A percentile compares a stretch with the other conserved stretches of the same genome.
These are phyloP conservation scores for Posidonia oceanica DNA, from an alignment of 116 monocot genomes.

Conservation along the genomic window DNA sequence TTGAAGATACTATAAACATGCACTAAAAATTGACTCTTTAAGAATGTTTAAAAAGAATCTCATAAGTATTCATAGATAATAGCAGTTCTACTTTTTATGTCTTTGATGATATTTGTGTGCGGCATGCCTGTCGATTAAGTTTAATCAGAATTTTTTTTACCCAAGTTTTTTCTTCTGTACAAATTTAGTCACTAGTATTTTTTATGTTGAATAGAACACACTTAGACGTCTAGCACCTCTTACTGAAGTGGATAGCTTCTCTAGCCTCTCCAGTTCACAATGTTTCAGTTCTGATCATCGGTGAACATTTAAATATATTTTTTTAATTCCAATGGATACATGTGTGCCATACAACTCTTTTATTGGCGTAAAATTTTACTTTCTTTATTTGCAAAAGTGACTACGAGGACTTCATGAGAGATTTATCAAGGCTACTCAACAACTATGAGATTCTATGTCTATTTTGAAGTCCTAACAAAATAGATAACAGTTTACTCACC, in stretches of 20 bases:
- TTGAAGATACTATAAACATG: no score
- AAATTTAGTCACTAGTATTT: background rate
- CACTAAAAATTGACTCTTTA: no score
- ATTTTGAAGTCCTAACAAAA: no score
- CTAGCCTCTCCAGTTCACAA: conserved; percentile 38
- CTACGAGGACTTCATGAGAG: conserved; percentile 86
- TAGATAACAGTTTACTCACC: no score
- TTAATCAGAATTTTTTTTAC: background rate
- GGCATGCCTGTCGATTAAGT: conserved; percentile 75
- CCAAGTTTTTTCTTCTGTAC: conserved; percentile 5
- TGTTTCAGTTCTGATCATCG: conserved; percentile 70
- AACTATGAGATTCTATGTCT: no score
- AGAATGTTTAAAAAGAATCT: no score
- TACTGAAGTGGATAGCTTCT: conserved; percentile 53
- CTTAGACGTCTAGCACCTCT: conserved; percentile 54
- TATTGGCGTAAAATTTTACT: background rate
- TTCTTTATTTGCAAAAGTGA: conserved; percentile 38
- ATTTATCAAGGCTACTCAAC: conserved; percentile 48
- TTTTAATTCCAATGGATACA: background rate
- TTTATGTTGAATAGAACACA: conserved; percentile 37
- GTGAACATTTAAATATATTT: conserved; percentile 10
- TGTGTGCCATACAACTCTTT: background rate
- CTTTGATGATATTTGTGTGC: conserved; percentile 68
- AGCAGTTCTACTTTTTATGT: no score
- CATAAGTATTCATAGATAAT: no score